Percentiles rank a stretch among this genome's conserved stretches.
Evolutionary conservation across 495 filamentous ascomycete genomes (phyloP).

Genomic region (Hypomontagnella monticulosa): DNA sequence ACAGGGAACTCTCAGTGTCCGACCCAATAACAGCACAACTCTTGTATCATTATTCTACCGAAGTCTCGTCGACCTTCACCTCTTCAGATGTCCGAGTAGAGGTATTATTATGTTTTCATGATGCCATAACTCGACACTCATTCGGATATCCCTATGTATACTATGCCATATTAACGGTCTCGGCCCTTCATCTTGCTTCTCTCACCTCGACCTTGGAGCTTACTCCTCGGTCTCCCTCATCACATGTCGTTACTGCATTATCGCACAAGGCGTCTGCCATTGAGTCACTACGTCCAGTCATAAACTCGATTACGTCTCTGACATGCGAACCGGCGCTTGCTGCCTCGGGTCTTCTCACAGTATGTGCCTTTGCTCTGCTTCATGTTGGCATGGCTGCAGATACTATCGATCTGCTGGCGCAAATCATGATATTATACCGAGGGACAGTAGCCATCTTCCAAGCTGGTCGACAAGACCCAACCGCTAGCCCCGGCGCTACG

Average conservation of each 20-base stretch:
- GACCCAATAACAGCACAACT: conserved; percentile 6
- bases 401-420: conserved; percentile 16
- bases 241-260: conserved; percentile 11
- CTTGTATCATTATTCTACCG: conserved; percentile 10
- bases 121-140: conserved; percentile 13
- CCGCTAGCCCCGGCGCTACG: neutral
- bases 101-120: conserved; percentile 6
- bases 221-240: neutral
- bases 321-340: conserved; percentile 15
- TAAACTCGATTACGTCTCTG: conserved; percentile 2
- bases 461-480: conserved; percentile 1
- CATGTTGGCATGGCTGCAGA: conserved; percentile 9
- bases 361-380: conserved; percentile 20
- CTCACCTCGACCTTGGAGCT: neutral
- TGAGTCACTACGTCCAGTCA: conserved; percentile 5
- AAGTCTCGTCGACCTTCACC: conserved; percentile 13
- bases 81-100: conserved; percentile 9
- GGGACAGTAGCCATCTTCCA: conserved; percentile 18
- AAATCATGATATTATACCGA: conserved; percentile 19
- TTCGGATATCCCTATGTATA: conserved; percentile 19
- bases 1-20: neutral
- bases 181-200: conserved; percentile 15
- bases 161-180: conserved; percentile 13
- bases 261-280: conserved; percentile 14
- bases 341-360: conserved; percentile 20